Conservation (phyloP, 371 early-diverging fungal genomes). For the Mucor racemosus region DNA sequence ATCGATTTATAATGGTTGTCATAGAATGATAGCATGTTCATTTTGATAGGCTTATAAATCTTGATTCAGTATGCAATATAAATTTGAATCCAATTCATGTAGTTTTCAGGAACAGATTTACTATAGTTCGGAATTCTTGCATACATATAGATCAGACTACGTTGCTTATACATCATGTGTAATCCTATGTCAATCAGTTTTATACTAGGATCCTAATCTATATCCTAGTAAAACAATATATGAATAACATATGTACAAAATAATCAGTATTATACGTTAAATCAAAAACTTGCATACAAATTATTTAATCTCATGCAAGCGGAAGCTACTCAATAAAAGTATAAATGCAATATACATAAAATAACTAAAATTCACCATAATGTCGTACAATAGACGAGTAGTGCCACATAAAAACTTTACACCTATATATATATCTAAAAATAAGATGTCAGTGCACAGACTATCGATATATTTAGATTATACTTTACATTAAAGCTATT, state of each 20-base stretch:
- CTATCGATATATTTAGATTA: not conserved
- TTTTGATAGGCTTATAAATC: not conserved
- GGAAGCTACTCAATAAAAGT: not conserved
- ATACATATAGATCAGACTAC: no score
- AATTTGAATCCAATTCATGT: not conserved
- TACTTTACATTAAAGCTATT: not conserved
- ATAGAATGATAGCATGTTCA: not conserved
- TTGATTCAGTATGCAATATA: not conserved
- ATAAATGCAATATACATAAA: not conserved
- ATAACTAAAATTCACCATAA: not conserved
- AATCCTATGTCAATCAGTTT: no score
- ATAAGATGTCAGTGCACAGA: slow-evolving; percentile 4
- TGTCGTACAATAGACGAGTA: not conserved
- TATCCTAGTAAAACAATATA: no score
- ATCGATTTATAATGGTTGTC: not conserved
- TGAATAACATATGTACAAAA: no score
- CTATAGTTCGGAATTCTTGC: no score
- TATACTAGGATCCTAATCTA: no score
- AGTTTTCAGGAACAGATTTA: not conserved
- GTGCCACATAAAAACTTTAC: not conserved
- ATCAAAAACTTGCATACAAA: no score
- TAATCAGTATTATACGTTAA: no score
- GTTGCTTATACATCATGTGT: no score
- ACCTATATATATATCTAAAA: not conserved
- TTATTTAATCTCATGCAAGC: no score